Conservation (phyloP, 257 asterid species). For the Rehmannia glutinosa region DNA sequence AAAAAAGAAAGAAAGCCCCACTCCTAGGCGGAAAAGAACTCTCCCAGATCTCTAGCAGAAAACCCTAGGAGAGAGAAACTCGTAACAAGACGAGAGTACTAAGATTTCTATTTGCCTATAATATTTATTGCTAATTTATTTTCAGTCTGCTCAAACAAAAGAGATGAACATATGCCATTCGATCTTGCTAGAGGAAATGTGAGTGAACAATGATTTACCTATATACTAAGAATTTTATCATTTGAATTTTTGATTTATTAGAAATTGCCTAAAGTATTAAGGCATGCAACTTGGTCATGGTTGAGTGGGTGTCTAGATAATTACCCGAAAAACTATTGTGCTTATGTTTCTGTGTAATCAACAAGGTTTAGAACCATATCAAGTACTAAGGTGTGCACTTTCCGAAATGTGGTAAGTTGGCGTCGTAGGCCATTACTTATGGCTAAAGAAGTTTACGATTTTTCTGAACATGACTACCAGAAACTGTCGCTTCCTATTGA, state of each 20-base stretch:
- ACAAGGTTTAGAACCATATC: background rate
- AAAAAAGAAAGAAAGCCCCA: too few relatives aligned
- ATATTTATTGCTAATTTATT: background rate
- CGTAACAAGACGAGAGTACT: background rate
- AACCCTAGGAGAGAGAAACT: too few relatives aligned
- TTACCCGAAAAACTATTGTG: background rate
- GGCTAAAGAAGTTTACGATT: background rate
- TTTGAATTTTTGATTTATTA: background rate
- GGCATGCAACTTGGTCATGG: background rate
- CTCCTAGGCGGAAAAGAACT: too few relatives aligned
- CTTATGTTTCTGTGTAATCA: background rate
- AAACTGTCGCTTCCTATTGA: background rate
- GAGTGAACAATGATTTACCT: background rate
- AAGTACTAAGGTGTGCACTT: background rate
- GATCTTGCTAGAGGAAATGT: background rate
- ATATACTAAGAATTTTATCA: background rate
- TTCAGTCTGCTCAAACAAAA: too few relatives aligned
- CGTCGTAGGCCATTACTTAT: background rate
- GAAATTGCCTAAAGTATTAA: background rate
- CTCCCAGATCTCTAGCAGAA: too few relatives aligned
- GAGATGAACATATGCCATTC: background rate
- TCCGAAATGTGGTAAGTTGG: background rate
- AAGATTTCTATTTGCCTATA: background rate
- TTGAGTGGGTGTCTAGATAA: background rate
- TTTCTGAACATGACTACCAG: background rate